Conservation (phyloP, 1,284 basidiomycete genomes). For the Exsudoporus floridanus region DNA sequence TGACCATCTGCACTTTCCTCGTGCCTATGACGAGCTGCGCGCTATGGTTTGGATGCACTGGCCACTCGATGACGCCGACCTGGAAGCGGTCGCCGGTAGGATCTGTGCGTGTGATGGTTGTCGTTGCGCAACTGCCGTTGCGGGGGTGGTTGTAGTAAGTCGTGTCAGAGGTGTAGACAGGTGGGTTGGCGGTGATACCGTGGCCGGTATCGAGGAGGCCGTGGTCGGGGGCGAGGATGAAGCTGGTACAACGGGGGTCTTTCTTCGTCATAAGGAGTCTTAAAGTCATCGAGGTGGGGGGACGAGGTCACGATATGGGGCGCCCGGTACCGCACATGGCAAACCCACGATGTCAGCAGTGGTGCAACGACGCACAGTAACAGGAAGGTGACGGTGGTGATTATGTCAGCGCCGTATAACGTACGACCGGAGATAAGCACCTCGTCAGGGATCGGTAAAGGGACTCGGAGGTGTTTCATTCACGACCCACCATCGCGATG, state of each 20-base stretch:
- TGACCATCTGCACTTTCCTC: slow-evolving; percentile 25
- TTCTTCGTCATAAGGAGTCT: slow-evolving; percentile 25
- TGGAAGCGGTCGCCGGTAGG: slow-evolving; percentile 23
- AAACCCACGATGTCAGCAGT: neutral
- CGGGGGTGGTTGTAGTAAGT: slow-evolving; percentile 1
- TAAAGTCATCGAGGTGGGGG: slow-evolving; percentile 19
- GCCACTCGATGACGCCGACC: slow-evolving; percentile 36
- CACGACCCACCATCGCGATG: neutral
- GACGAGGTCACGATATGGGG: neutral
- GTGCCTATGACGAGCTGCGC: slow-evolving; percentile 29
- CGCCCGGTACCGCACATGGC: neutral
- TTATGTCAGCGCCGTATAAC: slow-evolving; percentile 8
- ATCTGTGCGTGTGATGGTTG: slow-evolving; percentile 28
- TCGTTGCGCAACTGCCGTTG: slow-evolving; percentile 20
- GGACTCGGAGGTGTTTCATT: no score
- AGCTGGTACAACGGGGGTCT: slow-evolving; percentile 29
- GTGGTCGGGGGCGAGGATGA: slow-evolving; percentile 10
- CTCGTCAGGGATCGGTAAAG: no score
- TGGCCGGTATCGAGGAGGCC: neutral
- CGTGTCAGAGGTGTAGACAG: slow-evolving; percentile 26
- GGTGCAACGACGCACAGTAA: no score
- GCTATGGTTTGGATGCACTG: slow-evolving; percentile 1
- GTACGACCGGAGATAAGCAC: neutral
- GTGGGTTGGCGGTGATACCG: neutral
- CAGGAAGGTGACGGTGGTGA: neutral